Base-by-base conservation (phyloP, 208 protist genomes). In the Acanthamoeba lenticulata region DNA sequence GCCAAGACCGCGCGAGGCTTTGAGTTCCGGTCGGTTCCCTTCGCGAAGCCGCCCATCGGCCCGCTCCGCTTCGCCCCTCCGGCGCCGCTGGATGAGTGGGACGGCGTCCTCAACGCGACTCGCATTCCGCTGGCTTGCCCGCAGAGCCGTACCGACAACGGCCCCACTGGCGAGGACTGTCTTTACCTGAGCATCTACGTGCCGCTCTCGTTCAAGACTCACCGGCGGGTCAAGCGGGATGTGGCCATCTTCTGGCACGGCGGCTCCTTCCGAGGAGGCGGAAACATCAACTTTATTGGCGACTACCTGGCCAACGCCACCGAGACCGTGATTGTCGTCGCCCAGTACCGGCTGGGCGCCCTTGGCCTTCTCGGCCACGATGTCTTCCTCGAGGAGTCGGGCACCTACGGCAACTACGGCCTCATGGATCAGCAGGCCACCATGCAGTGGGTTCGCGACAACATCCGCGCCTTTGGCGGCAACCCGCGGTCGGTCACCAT, bases 331-430 rank as follows among this genome's bases (percentile, higher is more conserved):
- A 19, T 77, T 34, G 67, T 94, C 21, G 38, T 83, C 32, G 85
- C 92, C 13, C 13, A 40, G 90, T 96, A 94, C 38, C 49, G 92
- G 62, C 60, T 94, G 0, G 93, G 93, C 24, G 90, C 92, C 15
- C 77, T 94, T 52, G 92, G 94, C 89, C 94, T 77, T 11, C 67
- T 77, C 21, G 24, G 29, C 29, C 34, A 40, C 34, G 42, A 77
- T 11, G 67, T n/a, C 21, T n/a, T 77, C 67, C 29, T 27, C 11
- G 52, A 36, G 52, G 52, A 60, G 52, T 60, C 52, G 15, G 52
- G 52, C 52, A 60, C n/a, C n/a, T n/a, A n/a, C n/a, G n/a, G n/a
- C n/a, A n/a, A n/a, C n/a, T n/a, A n/a, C n/a, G n/a, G n/a, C 52
- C 21, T 55, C 32, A 38, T 62, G 44, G 90, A 93, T 62, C 90